phyloP scores from a whole-genome alignment of 176 grass and related monocot genomes.

The Juncus effusus region DNA sequence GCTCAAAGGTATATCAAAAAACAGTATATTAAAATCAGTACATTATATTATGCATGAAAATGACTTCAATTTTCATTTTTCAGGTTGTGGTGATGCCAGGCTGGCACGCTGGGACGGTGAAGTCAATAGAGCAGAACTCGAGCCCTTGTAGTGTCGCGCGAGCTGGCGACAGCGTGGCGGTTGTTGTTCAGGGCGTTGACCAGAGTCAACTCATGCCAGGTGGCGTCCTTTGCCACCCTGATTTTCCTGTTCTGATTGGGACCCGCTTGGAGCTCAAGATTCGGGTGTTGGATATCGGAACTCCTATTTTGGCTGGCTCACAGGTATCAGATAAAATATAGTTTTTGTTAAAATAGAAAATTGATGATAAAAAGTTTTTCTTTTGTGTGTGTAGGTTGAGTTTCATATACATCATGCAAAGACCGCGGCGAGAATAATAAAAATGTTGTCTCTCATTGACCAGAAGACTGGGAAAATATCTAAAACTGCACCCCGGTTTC shows the following conservation, averaged over 20 bases:
- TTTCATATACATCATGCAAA: constrained; percentile 99
- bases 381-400: constrained; percentile 48
- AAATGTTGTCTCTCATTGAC: constrained; percentile 75
- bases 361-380: constrained; percentile 9
- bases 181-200: constrained; percentile 58
- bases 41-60: not conserved
- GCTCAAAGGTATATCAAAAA: constrained; percentile 65
- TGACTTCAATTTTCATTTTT: constrained; percentile 17
- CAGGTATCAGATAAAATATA: constrained; percentile 46
- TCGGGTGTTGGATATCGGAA: constrained; percentile 58
- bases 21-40: not conserved
- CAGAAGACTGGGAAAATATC: constrained; percentile 67
- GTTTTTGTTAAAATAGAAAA: constrained; percentile 6
- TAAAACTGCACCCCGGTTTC: constrained; percentile 69
- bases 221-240: constrained; percentile 77
- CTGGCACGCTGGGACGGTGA: constrained; percentile 51
- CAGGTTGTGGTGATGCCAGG: constrained; percentile 81
- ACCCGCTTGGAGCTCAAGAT: constrained; percentile 70
- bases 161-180: constrained; percentile 78
- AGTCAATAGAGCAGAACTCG: constrained; percentile 70
- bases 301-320: constrained; percentile 73
- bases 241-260: constrained; percentile 53
- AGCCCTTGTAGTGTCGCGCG: constrained; percentile 58
- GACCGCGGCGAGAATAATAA: constrained; percentile 59
- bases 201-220: constrained; percentile 56